These are phyloP conservation scores for Termitomyces eurrhizus DNA, from an alignment of 768 basidiomycete species.

Conservation along the genomic window DNA sequence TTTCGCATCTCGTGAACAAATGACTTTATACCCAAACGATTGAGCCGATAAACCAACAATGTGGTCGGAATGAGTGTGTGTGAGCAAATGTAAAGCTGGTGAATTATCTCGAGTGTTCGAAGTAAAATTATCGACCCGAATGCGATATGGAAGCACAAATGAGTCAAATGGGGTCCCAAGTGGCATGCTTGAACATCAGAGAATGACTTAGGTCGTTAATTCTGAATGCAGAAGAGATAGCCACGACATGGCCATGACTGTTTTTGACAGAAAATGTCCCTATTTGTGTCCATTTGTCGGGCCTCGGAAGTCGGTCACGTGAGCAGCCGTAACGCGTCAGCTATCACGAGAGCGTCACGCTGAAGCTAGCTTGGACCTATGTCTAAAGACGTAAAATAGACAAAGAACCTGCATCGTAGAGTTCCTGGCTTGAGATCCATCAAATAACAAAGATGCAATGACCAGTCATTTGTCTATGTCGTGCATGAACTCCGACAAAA, in stretches of 20 bases:
- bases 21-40: slow-evolving; percentile 66
- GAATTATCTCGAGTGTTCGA: slow-evolving; percentile 29
- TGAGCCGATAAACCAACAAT: slow-evolving; percentile 70
- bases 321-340: not conserved
- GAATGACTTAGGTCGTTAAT: not conserved
- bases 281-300: not conserved
- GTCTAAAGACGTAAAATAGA: no score
- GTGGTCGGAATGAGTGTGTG: slow-evolving; percentile 91
- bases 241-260: not conserved
- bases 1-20: slow-evolving; percentile 84
- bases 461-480: not conserved
- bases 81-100: slow-evolving; percentile 68
- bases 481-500: not conserved
- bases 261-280: not conserved
- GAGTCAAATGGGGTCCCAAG: slow-evolving; percentile 74
- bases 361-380: no score
- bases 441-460: not conserved
- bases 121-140: slow-evolving; percentile 85
- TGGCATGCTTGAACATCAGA: slow-evolving; percentile 48
- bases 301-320: not conserved
- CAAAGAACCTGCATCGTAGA: no score
- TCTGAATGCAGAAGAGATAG: not conserved
- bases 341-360: no score
- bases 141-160: slow-evolving; percentile 72
- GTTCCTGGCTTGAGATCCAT: no score